These are phyloP conservation scores for Ganoderma leucocontextum DNA, from an alignment of 1,284 basidiomycete genomes.

Conservation along the genomic window DNA sequence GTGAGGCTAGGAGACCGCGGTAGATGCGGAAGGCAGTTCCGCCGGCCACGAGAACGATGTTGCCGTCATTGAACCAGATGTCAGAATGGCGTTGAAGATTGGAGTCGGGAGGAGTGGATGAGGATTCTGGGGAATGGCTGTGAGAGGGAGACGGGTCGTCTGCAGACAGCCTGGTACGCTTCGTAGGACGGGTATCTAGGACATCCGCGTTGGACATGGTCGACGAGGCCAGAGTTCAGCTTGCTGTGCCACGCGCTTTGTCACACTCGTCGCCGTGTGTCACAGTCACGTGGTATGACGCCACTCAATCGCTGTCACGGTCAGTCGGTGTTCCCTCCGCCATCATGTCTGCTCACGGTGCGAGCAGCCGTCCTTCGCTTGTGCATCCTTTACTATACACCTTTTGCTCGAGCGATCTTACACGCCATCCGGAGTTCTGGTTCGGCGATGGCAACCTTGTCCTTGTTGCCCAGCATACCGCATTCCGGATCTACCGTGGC, in stretches of 20 bases:
- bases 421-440: not conserved
- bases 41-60: conserved; percentile 30
- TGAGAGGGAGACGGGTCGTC: not conserved
- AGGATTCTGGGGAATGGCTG: not conserved
- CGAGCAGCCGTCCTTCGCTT: too few species aligned
- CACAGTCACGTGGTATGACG: too few species aligned
- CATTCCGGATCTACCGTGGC: conserved; percentile 28
- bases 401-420: too few species aligned
- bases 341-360: too few species aligned
- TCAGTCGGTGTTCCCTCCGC: too few species aligned
- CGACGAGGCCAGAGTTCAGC: too few species aligned
- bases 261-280: too few species aligned
- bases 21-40: conserved; percentile 29
- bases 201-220: not conserved
- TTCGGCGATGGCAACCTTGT: not conserved
- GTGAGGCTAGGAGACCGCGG: conserved; percentile 26
- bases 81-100: not conserved
- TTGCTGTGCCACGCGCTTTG: too few species aligned
- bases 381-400: too few species aligned
- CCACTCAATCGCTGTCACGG: too few species aligned
- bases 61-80: conserved; percentile 33
- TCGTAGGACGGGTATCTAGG: not conserved
- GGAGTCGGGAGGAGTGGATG: not conserved
- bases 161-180: not conserved
- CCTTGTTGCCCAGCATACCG: not conserved